Evolutionary conservation across 805 yeast genomes (phyloP).

Genomic region (Lachancea fermentati): DNA sequence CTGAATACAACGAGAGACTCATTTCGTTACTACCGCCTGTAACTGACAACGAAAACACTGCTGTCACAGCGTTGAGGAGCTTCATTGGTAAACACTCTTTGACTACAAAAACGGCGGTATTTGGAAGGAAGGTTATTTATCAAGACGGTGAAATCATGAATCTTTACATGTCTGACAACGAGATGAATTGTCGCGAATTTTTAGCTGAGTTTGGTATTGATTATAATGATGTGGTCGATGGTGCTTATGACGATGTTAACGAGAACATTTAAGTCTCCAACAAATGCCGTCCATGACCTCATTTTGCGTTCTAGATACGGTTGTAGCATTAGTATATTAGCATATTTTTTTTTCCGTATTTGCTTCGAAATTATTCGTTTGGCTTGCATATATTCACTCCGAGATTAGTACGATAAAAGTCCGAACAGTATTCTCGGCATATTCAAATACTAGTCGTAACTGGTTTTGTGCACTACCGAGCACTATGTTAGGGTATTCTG

Average conservation of each 20-base stretch:
- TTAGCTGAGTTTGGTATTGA: slow-evolving; percentile 17
- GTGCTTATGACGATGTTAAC: slow-evolving; percentile 2
- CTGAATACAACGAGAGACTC: slow-evolving; percentile 18
- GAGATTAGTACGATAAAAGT: too few relatives aligned
- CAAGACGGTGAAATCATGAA: slow-evolving; percentile 23
- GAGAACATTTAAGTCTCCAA: neutral
- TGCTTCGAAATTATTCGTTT: too few relatives aligned
- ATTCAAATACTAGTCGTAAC: too few relatives aligned
- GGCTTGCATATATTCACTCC: too few relatives aligned
- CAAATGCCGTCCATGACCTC: too few relatives aligned
- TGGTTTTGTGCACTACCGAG: too few relatives aligned
- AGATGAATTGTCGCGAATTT: slow-evolving; percentile 11
- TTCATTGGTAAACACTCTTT: slow-evolving; percentile 26
- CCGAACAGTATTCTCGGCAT: too few relatives aligned
- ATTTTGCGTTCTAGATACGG: neutral
- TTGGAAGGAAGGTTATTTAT: slow-evolving; percentile 23
- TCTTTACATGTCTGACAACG: slow-evolving; percentile 12
- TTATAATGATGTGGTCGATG: slow-evolving; percentile 11
- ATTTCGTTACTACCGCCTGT: slow-evolving; percentile 22
- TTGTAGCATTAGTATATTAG: neutral
- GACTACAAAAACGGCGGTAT: slow-evolving; percentile 15
- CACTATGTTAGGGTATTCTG: too few relatives aligned
- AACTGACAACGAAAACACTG: slow-evolving; percentile 20
- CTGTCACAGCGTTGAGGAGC: slow-evolving; percentile 21
- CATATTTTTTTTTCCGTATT: too few relatives aligned